phyloP scores from a whole-genome alignment of 2,329 filamentous ascomycete species.

The Orbilia oligospora region DNA sequence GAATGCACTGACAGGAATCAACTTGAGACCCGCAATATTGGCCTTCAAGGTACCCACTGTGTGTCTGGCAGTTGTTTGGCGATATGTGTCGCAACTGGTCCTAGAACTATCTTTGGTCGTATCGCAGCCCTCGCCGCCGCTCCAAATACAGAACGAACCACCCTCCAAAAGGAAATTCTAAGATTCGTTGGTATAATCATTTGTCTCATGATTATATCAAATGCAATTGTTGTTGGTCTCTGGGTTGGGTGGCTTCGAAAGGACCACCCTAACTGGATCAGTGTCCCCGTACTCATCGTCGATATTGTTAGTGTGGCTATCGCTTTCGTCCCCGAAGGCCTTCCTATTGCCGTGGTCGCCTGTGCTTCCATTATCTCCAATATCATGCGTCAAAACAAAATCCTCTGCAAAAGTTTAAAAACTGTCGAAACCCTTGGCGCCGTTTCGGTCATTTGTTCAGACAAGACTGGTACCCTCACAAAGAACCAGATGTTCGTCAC shows the following conservation, averaged over 20 bases:
- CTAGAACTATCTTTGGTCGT: conserved; percentile 80
- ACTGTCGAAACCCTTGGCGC: conserved; percentile 79
- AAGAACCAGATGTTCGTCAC: conserved; percentile 82
- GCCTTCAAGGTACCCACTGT: conserved; percentile 84
- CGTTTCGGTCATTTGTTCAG: conserved; percentile 79
- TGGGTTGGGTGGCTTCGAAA: conserved; percentile 80
- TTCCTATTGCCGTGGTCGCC: conserved; percentile 78
- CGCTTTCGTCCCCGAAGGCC: conserved; percentile 81
- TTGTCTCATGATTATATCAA: conserved; percentile 76
- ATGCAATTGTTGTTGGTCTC: conserved; percentile 76
- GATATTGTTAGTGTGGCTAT: conserved; percentile 80
- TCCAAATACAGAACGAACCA: conserved; percentile 77
- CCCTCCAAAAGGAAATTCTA: conserved; percentile 79
- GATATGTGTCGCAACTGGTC: conserved; percentile 79
- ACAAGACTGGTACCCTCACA: conserved; percentile 79
- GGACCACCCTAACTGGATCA: conserved; percentile 79
- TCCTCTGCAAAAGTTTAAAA: conserved; percentile 84
- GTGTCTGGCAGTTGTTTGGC: conserved; percentile 75
- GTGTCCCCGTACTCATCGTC: conserved; percentile 79
- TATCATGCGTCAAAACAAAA: conserved; percentile 81
- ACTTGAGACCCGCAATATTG: conserved; percentile 82
- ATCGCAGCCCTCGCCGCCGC: conserved; percentile 81
- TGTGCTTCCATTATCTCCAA: conserved; percentile 82
- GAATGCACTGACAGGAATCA: conserved; percentile 81
- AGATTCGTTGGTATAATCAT: conserved; percentile 81